A percentile compares a stretch with the other conserved stretches of the same genome.
phyloP scores from a whole-genome alignment of 73 alveolate genomes.

The Tetrahymena thermophila region DNA sequence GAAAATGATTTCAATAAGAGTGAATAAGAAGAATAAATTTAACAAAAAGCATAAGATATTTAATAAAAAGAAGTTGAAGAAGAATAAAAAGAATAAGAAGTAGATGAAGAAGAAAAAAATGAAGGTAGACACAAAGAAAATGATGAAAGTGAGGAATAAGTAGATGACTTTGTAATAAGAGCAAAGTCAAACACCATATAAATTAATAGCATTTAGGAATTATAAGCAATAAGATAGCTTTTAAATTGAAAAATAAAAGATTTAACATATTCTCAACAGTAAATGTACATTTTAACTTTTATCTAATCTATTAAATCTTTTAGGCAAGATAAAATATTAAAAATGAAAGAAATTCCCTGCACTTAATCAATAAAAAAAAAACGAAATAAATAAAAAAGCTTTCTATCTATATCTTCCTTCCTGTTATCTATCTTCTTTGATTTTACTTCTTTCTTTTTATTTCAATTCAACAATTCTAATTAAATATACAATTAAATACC shows the following conservation, averaged over 20 bases:
- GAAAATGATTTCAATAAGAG: background rate
- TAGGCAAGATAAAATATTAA: background rate
- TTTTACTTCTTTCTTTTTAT: background rate
- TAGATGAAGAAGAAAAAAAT: background rate
- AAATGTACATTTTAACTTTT: background rate
- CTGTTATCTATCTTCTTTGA: background rate
- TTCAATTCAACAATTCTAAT: background rate
- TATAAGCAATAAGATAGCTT: background rate
- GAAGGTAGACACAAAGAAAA: background rate
- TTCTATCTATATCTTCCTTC: background rate
- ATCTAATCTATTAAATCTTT: background rate
- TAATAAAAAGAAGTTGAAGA: background rate
- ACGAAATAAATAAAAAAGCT: too few species aligned
- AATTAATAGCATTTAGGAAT: background rate
- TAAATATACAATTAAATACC: too few species aligned
- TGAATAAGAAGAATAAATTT: background rate
- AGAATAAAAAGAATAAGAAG: background rate
- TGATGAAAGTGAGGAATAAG: background rate
- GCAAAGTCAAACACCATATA: background rate
- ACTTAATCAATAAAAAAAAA: too few species aligned
- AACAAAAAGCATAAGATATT: too few species aligned
- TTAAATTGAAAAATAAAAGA: background rate
- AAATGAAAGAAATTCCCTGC: background rate
- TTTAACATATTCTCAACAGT: too few species aligned
- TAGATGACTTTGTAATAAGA: background rate